Evolutionary conservation across 352 stramenopile genomes (phyloP).

Genomic region (Pythium grandisporangium): DNA sequence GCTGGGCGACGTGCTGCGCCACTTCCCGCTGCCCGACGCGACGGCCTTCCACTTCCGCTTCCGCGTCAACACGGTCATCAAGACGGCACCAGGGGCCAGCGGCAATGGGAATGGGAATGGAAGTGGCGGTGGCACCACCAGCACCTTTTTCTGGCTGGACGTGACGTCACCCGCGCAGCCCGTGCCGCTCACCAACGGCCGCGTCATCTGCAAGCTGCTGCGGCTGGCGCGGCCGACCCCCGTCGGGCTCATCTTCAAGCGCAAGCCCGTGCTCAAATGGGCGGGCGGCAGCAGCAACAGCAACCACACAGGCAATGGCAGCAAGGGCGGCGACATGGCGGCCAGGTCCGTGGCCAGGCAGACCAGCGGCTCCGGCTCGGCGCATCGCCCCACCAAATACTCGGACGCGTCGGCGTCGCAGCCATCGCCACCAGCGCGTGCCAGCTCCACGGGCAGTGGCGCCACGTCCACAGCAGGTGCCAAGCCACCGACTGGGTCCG

Average conservation of each 20-base stretch:
- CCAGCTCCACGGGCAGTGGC: too few species aligned
- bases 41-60: conserved; percentile 78
- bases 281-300: conserved; percentile 9
- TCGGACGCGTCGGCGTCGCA: conserved; percentile 27
- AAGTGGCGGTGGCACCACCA: too few species aligned
- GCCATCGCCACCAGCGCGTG: conserved; percentile 1
- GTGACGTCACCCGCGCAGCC: conserved; percentile 40
- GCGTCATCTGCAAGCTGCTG: conserved; percentile 79
- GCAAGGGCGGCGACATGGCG: neutral
- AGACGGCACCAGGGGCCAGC: conserved; percentile 18
- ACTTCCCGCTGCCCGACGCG: conserved; percentile 48
- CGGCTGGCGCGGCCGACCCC: conserved; percentile 49
- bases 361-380: conserved; percentile 11
- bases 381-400: conserved; percentile 49
- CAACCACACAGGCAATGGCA: conserved; percentile 4
- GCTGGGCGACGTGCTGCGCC: conserved; percentile 51
- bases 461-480: too few species aligned
- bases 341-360: conserved; percentile 13
- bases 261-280: conserved; percentile 68
- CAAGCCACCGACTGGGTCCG: too few species aligned
- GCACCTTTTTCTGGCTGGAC: conserved; percentile 80
- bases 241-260: conserved; percentile 55
- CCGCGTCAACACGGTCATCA: conserved; percentile 48
- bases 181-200: conserved; percentile 63
- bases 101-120: too few species aligned